Evolutionary conservation across 371 early-diverging fungal genomes (phyloP).

Genomic region (Phascolomyces articulosus): DNA sequence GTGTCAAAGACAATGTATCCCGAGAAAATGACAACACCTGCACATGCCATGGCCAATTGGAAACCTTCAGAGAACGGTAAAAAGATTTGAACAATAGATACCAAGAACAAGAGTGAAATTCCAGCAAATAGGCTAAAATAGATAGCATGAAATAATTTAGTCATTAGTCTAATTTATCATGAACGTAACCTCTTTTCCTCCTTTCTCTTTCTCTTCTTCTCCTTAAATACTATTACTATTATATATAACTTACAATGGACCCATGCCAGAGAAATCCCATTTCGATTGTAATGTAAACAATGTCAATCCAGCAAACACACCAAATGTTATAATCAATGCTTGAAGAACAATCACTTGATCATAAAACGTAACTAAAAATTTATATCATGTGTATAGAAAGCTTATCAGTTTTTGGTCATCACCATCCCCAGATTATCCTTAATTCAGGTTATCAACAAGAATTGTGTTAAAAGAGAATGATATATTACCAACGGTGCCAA

Average conservation of each 20-base stretch:
- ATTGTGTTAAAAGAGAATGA: neutral
- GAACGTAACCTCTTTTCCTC: no score
- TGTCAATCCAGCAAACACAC: conserved; percentile 74
- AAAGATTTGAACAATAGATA: conserved; percentile 70
- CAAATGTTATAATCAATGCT: conserved; percentile 74
- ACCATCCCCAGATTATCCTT: no score
- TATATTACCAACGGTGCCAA: conserved; percentile 64
- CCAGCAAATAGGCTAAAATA: conserved; percentile 57
- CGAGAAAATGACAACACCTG: conserved; percentile 70
- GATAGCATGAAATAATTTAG: neutral
- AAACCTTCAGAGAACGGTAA: conserved; percentile 68
- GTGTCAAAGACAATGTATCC: conserved; percentile 80
- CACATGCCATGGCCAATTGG: conserved; percentile 67
- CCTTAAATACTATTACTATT: neutral
- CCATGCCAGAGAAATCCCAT: conserved; percentile 74
- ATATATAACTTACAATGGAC: conserved; percentile 50
- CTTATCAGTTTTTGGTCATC: no score
- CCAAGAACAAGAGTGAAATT: conserved; percentile 62
- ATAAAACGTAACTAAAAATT: conserved; percentile 54
- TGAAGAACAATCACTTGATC: conserved; percentile 66
- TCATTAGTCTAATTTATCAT: neutral
- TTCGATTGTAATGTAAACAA: conserved; percentile 78
- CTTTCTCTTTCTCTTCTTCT: no score
- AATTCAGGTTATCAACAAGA: no score
- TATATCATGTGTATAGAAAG: no score